These are phyloP conservation scores for Diplotaxis tenuifolia DNA, from an alignment of 345 rosid species.

Conservation along the genomic window DNA sequence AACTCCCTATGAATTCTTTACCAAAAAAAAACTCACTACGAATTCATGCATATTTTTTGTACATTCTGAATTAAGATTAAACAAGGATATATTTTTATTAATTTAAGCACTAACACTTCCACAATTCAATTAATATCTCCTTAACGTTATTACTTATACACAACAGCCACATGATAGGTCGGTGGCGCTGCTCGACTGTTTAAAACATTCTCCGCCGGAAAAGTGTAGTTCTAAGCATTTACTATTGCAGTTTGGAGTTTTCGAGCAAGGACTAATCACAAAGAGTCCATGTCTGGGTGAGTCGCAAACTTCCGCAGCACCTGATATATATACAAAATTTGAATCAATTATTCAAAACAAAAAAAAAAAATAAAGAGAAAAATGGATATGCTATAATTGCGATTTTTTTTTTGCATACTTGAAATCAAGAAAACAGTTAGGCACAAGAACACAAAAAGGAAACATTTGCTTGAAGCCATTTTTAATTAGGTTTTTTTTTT, in stretches of 20 bases:
- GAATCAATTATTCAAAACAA: background rate
- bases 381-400: background rate
- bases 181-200: background rate
- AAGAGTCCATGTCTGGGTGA: background rate
- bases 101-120: background rate
- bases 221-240: background rate
- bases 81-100: background rate
- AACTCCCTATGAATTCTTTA: too few relatives aligned
- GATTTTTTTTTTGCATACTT: background rate
- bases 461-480: background rate
- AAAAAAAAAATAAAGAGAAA: background rate
- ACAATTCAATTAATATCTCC: background rate
- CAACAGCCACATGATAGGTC: background rate
- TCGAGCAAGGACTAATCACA: background rate
- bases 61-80: too few relatives aligned
- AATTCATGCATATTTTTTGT: too few relatives aligned
- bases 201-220: background rate
- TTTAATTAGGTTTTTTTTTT: background rate
- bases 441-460: background rate
- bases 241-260: background rate
- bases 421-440: background rate
- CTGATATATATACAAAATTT: background rate
- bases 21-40: too few relatives aligned
- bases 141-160: background rate
- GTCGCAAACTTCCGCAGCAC: background rate